These are phyloP conservation scores for Sugiyamaella chiloensis DNA, from an alignment of 805 yeast genomes.

Conservation along the genomic window DNA sequence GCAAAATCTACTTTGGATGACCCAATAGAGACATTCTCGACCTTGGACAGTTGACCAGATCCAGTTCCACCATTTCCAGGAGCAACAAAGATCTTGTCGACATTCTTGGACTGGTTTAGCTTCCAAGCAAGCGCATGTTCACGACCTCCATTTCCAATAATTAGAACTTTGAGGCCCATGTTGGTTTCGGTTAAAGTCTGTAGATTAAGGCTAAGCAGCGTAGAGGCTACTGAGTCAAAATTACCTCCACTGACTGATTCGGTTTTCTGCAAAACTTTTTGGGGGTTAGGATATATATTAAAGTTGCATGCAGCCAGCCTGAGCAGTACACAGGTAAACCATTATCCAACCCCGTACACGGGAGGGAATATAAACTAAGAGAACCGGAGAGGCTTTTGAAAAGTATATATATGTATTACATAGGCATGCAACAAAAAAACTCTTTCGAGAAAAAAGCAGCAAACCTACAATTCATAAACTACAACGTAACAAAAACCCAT, in stretches of 20 bases:
- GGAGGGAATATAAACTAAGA: too few species aligned
- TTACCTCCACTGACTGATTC: too few species aligned
- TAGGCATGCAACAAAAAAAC: conserved; percentile 17
- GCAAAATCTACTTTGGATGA: conserved; percentile 66
- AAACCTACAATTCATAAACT: too few species aligned
- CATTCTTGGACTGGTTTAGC: conserved; percentile 71
- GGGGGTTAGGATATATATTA: background rate
- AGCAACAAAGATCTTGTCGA: conserved; percentile 76
- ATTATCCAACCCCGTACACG: too few species aligned
- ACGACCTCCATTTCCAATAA: conserved; percentile 98
- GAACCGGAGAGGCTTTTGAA: conserved; percentile 1
- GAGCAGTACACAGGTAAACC: too few species aligned
- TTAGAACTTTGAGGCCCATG: conserved; percentile 53
- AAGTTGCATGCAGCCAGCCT: conserved; percentile 5
- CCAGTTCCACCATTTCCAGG: conserved; percentile 97
- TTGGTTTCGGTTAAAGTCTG: background rate
- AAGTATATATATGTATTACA: background rate
- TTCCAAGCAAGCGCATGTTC: conserved; percentile 97
- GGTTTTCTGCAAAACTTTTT: conserved; percentile 6
- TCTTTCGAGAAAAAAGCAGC: conserved; percentile 18
- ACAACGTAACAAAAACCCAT: background rate
- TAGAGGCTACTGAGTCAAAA: conserved; percentile 2
- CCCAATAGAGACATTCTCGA: conserved; percentile 67
- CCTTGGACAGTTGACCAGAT: conserved; percentile 46
- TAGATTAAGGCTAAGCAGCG: conserved; percentile 1